Percentiles rank a stretch among this genome's conserved stretches.
phyloP scores from a whole-genome alignment of 2,329 filamentous ascomycete species.

The Lachnellula suecica region DNA sequence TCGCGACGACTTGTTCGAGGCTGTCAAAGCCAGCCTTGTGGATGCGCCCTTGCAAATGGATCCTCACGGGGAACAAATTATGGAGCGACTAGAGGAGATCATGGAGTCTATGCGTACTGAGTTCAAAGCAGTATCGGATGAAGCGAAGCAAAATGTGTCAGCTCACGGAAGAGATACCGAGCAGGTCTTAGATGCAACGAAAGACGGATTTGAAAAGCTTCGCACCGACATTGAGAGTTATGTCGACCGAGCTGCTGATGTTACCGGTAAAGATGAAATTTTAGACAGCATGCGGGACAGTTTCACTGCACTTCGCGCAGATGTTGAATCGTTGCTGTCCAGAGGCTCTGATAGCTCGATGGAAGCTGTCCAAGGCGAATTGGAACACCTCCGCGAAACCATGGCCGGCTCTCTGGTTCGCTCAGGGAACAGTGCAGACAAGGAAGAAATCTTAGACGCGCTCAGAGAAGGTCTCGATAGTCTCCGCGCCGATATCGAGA shows the following conservation, averaged over 20 bases:
- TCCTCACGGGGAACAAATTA: slow-evolving; percentile 48
- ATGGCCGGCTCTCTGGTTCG: slow-evolving; percentile 51
- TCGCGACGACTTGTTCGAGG: slow-evolving; percentile 53
- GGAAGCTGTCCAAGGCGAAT: slow-evolving; percentile 54
- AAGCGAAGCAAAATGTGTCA: slow-evolving; percentile 75
- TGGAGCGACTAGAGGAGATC: slow-evolving; percentile 63
- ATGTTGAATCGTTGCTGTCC: slow-evolving; percentile 61
- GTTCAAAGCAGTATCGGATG: slow-evolving; percentile 59
- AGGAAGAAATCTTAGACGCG: slow-evolving; percentile 63
- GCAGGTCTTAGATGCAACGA: slow-evolving; percentile 83
- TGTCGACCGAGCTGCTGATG: slow-evolving; percentile 69
- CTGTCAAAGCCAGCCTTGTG: slow-evolving; percentile 57
- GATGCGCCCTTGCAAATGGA: slow-evolving; percentile 42
- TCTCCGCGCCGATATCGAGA: slow-evolving; percentile 72
- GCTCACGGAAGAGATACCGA: slow-evolving; percentile 81
- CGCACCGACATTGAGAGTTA: slow-evolving; percentile 79
- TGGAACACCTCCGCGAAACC: slow-evolving; percentile 59
- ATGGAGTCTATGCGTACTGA: slow-evolving; percentile 58
- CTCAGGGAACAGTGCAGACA: slow-evolving; percentile 45
- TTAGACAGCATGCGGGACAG: slow-evolving; percentile 65
- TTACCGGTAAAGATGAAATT: slow-evolving; percentile 74
- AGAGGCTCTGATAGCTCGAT: slow-evolving; percentile 52
- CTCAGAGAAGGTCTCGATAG: slow-evolving; percentile 71
- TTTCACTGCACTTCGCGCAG: slow-evolving; percentile 65
- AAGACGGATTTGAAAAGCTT: slow-evolving; percentile 81